Evolutionary conservation across 2,329 filamentous ascomycete genomes (phyloP).

Genomic region (Verticillium zaregamsianum): DNA sequence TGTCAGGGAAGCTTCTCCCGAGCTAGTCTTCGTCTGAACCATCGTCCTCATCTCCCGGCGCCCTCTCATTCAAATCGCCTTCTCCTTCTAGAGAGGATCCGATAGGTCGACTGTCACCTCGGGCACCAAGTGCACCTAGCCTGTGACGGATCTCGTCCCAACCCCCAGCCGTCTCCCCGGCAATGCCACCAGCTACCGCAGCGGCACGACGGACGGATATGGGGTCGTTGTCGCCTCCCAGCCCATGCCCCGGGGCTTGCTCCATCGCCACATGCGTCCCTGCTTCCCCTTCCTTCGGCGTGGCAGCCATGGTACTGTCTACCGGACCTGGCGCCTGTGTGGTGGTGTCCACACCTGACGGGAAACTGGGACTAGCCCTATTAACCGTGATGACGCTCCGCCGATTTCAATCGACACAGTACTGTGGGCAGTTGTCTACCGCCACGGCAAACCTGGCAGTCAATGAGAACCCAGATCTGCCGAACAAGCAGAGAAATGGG

Average conservation of each 20-base stretch:
- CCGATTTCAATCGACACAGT: neutral
- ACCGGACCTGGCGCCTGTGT: neutral
- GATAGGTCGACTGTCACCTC: neutral
- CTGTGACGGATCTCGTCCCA: neutral
- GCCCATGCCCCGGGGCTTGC: neutral
- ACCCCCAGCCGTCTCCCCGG: neutral
- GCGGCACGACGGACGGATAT: neutral
- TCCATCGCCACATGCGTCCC: neutral
- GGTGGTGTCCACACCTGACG: neutral
- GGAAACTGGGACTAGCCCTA: neutral
- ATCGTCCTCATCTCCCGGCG: neutral
- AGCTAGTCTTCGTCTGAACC: neutral
- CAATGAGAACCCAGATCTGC: neutral
- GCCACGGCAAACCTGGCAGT: neutral
- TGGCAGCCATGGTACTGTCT: neutral
- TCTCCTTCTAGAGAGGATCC: neutral
- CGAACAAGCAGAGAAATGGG: neutral
- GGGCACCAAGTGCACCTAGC: neutral
- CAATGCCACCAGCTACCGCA: neutral
- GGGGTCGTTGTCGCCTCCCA: neutral
- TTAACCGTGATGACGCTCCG: neutral
- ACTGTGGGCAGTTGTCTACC: neutral
- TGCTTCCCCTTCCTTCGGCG: neutral
- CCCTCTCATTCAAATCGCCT: neutral
- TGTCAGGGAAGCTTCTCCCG: conserved; percentile 1